phyloP scores from a whole-genome alignment of 176 grass and related monocot genomes.

The Saccharum spontaneum region DNA sequence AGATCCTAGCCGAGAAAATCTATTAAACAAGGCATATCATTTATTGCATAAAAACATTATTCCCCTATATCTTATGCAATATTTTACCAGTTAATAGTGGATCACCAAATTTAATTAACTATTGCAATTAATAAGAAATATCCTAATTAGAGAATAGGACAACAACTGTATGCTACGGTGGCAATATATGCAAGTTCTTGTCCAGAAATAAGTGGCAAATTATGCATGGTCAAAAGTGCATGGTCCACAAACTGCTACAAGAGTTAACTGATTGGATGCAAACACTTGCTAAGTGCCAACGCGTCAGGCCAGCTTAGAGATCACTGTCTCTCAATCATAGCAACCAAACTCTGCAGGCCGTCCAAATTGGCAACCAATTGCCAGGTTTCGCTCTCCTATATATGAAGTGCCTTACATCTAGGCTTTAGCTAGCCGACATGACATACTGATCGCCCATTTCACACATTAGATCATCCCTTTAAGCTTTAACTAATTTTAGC shows the following conservation, averaged over 20 bases:
- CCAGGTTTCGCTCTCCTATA: conserved; percentile 11
- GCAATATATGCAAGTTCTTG: not conserved
- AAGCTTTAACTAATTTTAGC: conserved; percentile 33
- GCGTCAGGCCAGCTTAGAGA: not conserved
- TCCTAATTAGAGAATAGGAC: not conserved
- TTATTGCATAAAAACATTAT: too few relatives aligned
- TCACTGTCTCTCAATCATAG: conserved; percentile 24
- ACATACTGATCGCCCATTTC: conserved; percentile 20
- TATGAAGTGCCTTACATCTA: conserved; percentile 17
- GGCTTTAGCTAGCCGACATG: conserved; percentile 38
- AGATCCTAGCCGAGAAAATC: too few relatives aligned
- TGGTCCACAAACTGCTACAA: conserved; percentile 18
- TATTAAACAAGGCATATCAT: too few relatives aligned
- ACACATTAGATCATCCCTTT: conserved; percentile 14
- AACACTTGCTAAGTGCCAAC: not conserved
- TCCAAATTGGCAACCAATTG: conserved; percentile 29
- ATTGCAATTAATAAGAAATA: not conserved
- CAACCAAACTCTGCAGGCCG: conserved; percentile 23
- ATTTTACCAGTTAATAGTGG: not conserved
- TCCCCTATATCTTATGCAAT: too few relatives aligned
- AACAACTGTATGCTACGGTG: not conserved
- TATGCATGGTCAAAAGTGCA: conserved; percentile 21
- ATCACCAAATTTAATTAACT: too few relatives aligned
- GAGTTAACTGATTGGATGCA: conserved; percentile 14
- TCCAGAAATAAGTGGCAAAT: conserved; percentile 16